These are phyloP conservation scores for Lasiosphaeria ovina DNA, from an alignment of 495 filamentous ascomycete genomes.

Conservation along the genomic window DNA sequence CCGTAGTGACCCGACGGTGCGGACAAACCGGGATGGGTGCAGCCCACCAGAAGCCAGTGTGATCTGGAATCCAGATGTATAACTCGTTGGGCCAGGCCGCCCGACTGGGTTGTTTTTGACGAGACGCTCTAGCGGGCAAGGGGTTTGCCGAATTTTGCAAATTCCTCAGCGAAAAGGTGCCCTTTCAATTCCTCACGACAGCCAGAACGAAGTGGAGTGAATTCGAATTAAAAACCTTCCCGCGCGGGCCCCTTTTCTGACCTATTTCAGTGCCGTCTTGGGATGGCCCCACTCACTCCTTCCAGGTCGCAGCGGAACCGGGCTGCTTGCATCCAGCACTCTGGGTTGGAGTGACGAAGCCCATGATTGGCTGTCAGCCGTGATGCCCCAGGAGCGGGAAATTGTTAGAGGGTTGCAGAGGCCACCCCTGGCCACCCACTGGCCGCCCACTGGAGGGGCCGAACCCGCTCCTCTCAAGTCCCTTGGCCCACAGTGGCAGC, in stretches of 20 bases:
- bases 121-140: no score
- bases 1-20: no score
- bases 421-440: not conserved
- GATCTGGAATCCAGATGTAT: no score
- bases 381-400: conserved; percentile 5
- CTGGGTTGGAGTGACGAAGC: conserved; percentile 23
- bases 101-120: no score
- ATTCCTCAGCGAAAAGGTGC: no score
- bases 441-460: not conserved
- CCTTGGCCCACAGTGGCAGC: not conserved
- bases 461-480: conserved; percentile 1
- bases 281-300: conserved; percentile 5
- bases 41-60: no score
- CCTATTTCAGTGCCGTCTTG: conserved; percentile 16
- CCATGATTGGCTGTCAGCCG: conserved; percentile 21
- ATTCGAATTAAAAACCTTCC: no score
- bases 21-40: no score
- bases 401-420: conserved; percentile 12
- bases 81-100: no score
- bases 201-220: no score
- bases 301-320: conserved; percentile 3
- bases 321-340: conserved; percentile 23
- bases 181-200: no score
- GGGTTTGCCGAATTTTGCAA: no score
- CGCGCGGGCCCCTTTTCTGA: not conserved